Evolutionary conservation across 2,329 filamentous ascomycete genomes (phyloP), one percentile per base, ranked within the genome.

Genomic region (Monosporascus sp.): DNA sequence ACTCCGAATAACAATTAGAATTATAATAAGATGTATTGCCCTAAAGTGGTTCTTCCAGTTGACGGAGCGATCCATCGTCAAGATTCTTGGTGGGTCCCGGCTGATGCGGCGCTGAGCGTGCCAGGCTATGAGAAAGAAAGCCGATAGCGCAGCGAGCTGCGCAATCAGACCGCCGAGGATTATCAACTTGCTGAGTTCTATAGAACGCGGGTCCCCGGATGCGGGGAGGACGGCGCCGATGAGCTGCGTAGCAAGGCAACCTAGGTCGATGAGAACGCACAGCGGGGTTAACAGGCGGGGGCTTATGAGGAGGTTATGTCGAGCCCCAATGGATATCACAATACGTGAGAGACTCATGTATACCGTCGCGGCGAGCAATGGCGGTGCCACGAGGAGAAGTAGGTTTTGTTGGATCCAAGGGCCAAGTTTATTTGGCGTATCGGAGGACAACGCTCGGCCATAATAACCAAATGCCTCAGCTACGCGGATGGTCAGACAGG

Each of bases 381-480:
- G 41, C 6, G 41, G 41, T 22, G 41, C 41, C 5, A 15, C 20
- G 6, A 44, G 41, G 20, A 44, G 15, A 15, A 44, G 41, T 20
- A 44, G 41, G 41, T 44, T 44, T 44, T 44, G 41, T 11, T 44
- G 41, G 41, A 44, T 44, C 41, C 41, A 44, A 20, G 41, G 41
- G 11, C 41, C 41, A 20, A 20, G 20, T 11, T 9, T 22, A 14
- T 44, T 5, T 6, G 41, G 41, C 11, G 17, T 15, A 24, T 44
- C 41, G 20, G 17, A 22, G 41, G 41, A 44, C 41, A 44, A 20
- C 41, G 41, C 41, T 20, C 41, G 41, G 41, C 41, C 41, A 20
- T 44, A 44, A 20, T 44, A 44, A 3, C 41, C 41, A 20, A 44
- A 44, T 20, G 6, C 20, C 37, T 60, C 56, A 47, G 52, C 55